Evolutionary conservation across 1,284 basidiomycete genomes (phyloP).

Genomic region (Ceratobasidium sp.): DNA sequence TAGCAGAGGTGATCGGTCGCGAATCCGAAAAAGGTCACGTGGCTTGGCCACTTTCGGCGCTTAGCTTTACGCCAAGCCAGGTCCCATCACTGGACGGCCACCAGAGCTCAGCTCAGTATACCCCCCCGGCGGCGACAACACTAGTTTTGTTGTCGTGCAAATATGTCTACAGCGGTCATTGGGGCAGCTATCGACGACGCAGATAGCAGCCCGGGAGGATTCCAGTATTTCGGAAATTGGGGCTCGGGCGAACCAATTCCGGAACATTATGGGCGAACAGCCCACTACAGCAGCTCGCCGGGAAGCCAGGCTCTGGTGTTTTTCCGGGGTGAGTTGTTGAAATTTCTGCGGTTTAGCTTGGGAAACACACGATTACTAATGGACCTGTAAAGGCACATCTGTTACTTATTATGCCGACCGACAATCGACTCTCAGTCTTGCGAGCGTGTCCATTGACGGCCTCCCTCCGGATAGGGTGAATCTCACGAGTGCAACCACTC

Average conservation of each 20-base stretch:
- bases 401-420: slow-evolving; percentile 26
- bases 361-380: not conserved
- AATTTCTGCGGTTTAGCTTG: not conserved
- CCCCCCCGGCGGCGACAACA: not conserved
- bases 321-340: slow-evolving; percentile 14
- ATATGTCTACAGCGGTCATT: slow-evolving; percentile 8
- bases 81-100: not conserved
- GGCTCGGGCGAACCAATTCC: slow-evolving; percentile 13
- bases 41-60: not conserved
- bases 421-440: not conserved
- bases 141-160: too few species aligned
- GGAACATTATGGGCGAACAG: slow-evolving; percentile 4
- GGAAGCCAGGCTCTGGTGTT: slow-evolving; percentile 20
- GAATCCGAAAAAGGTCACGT: not conserved
- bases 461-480: slow-evolving; percentile 14
- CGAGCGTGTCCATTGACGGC: slow-evolving; percentile 10
- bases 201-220: slow-evolving; percentile 1
- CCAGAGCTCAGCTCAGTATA: slow-evolving; percentile 1
- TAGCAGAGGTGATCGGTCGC: not conserved
- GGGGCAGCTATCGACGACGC: slow-evolving; percentile 19
- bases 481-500: slow-evolving; percentile 1
- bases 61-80: not conserved
- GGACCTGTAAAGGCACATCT: slow-evolving; percentile 1
- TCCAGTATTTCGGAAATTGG: slow-evolving; percentile 39
- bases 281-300: slow-evolving; percentile 15